Evolutionary conservation across 2,329 filamentous ascomycete species (phyloP), one percentile per base, ranked within the genome.

Genomic region (Periconia macrospinosa): DNA sequence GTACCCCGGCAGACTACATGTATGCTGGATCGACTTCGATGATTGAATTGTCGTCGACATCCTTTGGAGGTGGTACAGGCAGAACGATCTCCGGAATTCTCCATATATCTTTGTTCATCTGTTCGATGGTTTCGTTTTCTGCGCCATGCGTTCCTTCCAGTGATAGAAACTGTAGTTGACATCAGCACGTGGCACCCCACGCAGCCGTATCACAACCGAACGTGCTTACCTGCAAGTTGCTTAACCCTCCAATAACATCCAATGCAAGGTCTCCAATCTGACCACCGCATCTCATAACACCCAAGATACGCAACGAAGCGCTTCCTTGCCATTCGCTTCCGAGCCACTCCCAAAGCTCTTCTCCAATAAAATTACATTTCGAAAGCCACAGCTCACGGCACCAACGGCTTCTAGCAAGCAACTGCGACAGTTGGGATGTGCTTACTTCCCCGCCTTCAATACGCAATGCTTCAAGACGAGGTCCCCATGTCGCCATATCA

Each of bases 1-100:
- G 23, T 27, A 8, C 23, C 5, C 23, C 23, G 23, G 23, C 5
- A 5, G 23, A 27, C 8, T 18, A 49, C 37, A 61, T 41, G 41
- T 71, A 72, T 7, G 56, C 60, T 0, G 70, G 68, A 55, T 73
- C 71, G 2, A 72, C 69, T 37, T 74, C 71, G 45, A 73, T 68
- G 6, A 65, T 27, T 18, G 52, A 53, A 19, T 42, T 40, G 1
- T n/a, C 50, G 15, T 60, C 53, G 11, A 45, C 53, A 13, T 59
- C 40, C 7, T 35, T 30, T 0, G 45, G 33, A 7, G 46, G 45
- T 1, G 57, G 42, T 20, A 49, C 50, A 3, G 70, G 68, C 18
- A 63, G 55, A 23, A 68, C 60, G 30, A 67, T 52, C 17, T 64
- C 50, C 19, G 57, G 54, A 13, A 72, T 67, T 11, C 54, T 56